Evolutionary conservation across 257 asterid genomes (phyloP).

Genomic region (Marsdenia floribunda): DNA sequence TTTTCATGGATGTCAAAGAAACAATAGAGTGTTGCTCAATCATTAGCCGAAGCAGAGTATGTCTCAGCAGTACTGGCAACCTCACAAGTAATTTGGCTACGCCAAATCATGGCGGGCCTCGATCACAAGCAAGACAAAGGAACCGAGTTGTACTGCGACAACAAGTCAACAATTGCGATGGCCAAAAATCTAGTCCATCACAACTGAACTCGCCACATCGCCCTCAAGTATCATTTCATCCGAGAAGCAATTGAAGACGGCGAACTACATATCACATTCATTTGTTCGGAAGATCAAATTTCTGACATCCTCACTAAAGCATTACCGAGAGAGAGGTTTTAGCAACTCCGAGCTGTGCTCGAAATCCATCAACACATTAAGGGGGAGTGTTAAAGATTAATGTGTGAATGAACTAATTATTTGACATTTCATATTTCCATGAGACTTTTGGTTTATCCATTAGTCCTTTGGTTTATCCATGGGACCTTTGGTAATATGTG

Average conservation of each 20-base stretch:
- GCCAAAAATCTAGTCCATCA: not conserved
- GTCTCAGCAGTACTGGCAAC: not conserved
- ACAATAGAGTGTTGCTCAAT: not conserved
- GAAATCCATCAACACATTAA: not conserved
- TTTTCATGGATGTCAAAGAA: not conserved
- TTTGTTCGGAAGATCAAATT: not conserved
- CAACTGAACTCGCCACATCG: not conserved
- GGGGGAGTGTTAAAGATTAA: too few relatives aligned
- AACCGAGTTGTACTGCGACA: not conserved
- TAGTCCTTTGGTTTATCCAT: too few relatives aligned
- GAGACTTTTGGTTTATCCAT: too few relatives aligned
- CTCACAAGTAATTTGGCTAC: not conserved
- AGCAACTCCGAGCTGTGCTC: not conserved
- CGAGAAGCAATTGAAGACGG: not conserved
- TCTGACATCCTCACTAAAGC: not conserved
- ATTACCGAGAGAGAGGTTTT: too few relatives aligned
- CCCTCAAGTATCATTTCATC: not conserved
- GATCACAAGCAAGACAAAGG: not conserved
- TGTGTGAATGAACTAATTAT: too few relatives aligned
- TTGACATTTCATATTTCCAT: too few relatives aligned
- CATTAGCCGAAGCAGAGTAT: not conserved
- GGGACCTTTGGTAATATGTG: too few relatives aligned
- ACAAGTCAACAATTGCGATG: not conserved
- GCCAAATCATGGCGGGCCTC: not conserved
- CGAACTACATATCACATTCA: not conserved